Evolutionary conservation across 306 rosid species (phyloP), one percentile per base, ranked within the genome.

Genomic region (Medicago arabica): DNA sequence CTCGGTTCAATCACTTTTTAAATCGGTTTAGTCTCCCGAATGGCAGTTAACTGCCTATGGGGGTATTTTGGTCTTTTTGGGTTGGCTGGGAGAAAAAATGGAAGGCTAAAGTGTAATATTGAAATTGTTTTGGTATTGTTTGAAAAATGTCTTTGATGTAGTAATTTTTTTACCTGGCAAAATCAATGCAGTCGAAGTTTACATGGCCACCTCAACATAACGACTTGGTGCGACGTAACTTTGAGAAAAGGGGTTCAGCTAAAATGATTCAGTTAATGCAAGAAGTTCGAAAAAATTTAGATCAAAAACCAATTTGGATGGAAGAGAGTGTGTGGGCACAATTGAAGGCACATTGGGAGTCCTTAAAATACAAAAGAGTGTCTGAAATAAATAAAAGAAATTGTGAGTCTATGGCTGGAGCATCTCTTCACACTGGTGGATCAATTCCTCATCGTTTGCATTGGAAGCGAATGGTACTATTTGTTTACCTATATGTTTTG

Each of bases 261-360:
- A 76, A 76, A 49, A 75, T 64, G 72, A 31, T 43, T 17, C 79
- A 75, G 14, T 19, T 75, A 75, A 75, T 75, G 72, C 80, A 76
- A 67, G 80, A 66, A n/a, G 74, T n/a, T 40, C 34, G 46, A 9
- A 75, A 75, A 21, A 8, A 53, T 39, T 66, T 75, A 75, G 21
- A 66, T 53, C 6, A 41, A 11, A 67, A 44, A 43, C 81, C 81
- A 25, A 67, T 1, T 54, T 77, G 75, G 81, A 77, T 77, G 15
- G 60, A 21, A 67, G 70, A 65, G n/a, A 0, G 9, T 17, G 62
- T 58, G 8, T 57, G 75, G 81, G 16, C 23, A 25, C 38, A 67
- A 54, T 7, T 76, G 23, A 76, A 55, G 38, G 59, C 47, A 10
- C 68, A 67, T 17, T 76, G 49, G 75, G 68, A 11, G 38, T 76